Base-by-base conservation (phyloP, 2,329 filamentous ascomycete genomes). In the Cadophora sp. region DNA sequence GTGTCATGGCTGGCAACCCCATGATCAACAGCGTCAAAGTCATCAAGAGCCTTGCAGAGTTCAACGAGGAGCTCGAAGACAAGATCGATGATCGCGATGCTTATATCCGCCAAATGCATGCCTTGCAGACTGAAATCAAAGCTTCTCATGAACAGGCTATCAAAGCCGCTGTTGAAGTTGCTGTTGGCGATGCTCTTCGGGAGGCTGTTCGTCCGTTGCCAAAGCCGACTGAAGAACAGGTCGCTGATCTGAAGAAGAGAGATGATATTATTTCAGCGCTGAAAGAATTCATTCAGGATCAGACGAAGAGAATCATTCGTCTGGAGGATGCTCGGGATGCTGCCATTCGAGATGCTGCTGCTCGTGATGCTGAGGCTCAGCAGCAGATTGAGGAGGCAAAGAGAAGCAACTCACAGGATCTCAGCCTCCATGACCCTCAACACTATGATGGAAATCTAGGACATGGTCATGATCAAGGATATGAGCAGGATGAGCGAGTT, bases 21-120 rank as follows among this genome's bases (percentile, higher is more conserved):
- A 58, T 58, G 55, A 58, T 58, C n/a, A 24, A 58, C 20, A 43
- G 9, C 13, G 36, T 39, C 20, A 58, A 58, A n/a, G 55, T 58
- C 11, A 58, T 58, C 20, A 22, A 39, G 8, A 13, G 14, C 9
- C n/a, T 41, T 13, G 55, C 55, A 41, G 55, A 58, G 6, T 39
- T 39, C 13, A 43, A 41, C 20, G 55, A 58, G 16, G 33, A 58
- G 11, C 33, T 58, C 13, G 22, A n/a, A 5, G 55, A 43, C 14
- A 14, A 58, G 55, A 20, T 58, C 13, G 55, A 58, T 14, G 55
- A 58, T 4, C 55, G 55, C 13, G 33, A 58, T 22, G 55, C 55
- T n/a, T 22, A n/a, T 13, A 58, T 58, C 55, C 9, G 36, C 11
- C 53, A 56, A 22, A 33, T 56, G 13, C 18, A 41, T 6, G 53